Conservation (phyloP, 2,329 filamentous ascomycete genomes). For the Venturia asperata region DNA sequence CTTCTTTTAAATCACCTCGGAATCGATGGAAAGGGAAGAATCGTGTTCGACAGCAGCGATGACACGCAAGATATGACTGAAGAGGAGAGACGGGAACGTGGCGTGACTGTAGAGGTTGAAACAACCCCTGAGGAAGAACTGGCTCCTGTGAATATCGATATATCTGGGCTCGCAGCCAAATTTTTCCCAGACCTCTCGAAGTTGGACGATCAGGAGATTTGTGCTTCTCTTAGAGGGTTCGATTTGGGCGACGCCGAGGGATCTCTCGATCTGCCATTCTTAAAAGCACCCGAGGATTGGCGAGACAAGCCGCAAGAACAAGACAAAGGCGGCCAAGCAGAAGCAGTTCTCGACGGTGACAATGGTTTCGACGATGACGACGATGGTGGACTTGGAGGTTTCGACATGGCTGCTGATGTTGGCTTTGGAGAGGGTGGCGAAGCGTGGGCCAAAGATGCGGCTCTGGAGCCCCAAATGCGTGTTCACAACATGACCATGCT, state of each 20-base stretch:
- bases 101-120: constrained; percentile 32
- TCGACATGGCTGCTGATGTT: constrained; percentile 56
- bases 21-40: constrained; percentile 84
- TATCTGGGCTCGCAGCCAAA: constrained; percentile 62
- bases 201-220: constrained; percentile 83
- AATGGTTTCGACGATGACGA: constrained; percentile 83
- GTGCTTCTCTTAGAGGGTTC: constrained; percentile 88
- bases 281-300: constrained; percentile 86
- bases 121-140: constrained; percentile 26
- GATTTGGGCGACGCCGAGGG: constrained; percentile 81
- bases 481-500: constrained; percentile 60
- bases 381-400: constrained; percentile 56
- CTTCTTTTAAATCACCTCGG: constrained; percentile 92
- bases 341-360: constrained; percentile 79
- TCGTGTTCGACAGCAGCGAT: constrained; percentile 97
- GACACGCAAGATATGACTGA: constrained; percentile 55
- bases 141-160: constrained; percentile 66
- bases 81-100: constrained; percentile 39
- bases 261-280: constrained; percentile 81
- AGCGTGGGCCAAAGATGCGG: constrained; percentile 87
- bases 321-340: constrained; percentile 55
- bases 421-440: constrained; percentile 95
- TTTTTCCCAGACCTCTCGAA: constrained; percentile 78
- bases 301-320: constrained; percentile 56
- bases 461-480: constrained; percentile 76